Percentiles rank a stretch among this genome's conserved stretches.
Conservation (phyloP, 495 filamentous ascomycete species). For the Friedmanniomyces simplex region DNA sequence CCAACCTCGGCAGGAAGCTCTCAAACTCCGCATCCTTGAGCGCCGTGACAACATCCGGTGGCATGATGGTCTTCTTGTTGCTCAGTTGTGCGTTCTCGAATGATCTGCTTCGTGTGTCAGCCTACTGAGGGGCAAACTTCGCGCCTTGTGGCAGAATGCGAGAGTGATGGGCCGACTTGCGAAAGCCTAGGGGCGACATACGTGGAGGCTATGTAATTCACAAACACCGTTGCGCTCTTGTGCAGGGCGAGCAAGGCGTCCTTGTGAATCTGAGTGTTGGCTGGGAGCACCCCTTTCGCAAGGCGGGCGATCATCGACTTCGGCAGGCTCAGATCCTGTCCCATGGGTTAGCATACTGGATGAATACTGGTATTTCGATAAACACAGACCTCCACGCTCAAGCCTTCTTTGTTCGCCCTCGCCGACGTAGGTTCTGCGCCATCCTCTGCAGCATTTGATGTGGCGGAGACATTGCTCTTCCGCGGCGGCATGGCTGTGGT, state of each 20-base stretch:
- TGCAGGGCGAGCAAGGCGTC: constrained; percentile 84
- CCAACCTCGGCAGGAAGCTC: constrained; percentile 54
- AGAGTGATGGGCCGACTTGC: no score
- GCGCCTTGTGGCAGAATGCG: no score
- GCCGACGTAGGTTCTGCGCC: constrained; percentile 8
- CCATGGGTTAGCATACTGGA: no score
- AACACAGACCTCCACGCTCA: constrained; percentile 29
- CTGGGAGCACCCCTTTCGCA: constrained; percentile 91
- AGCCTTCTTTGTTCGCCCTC: constrained; percentile 21
- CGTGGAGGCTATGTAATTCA: constrained; percentile 78
- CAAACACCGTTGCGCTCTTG: constrained; percentile 89
- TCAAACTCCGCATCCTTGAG: constrained; percentile 76
- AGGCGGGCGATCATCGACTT: constrained; percentile 89
- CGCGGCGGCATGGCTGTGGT: constrained; percentile 28
- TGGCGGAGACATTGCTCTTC: constrained; percentile 30
- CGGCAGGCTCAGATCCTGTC: constrained; percentile 78
- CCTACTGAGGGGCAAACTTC: not conserved
- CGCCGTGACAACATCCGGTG: constrained; percentile 72
- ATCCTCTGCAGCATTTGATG: constrained; percentile 20
- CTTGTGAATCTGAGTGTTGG: constrained; percentile 88
- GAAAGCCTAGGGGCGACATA: constrained; percentile 36
- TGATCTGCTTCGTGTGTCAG: constrained; percentile 42
- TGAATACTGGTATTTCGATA: no score
- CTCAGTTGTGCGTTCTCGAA: constrained; percentile 58
- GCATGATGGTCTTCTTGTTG: constrained; percentile 76